These are phyloP conservation scores for Neurospora crassa DNA, from an alignment of 2,329 filamentous ascomycete species.

Conservation along the genomic window DNA sequence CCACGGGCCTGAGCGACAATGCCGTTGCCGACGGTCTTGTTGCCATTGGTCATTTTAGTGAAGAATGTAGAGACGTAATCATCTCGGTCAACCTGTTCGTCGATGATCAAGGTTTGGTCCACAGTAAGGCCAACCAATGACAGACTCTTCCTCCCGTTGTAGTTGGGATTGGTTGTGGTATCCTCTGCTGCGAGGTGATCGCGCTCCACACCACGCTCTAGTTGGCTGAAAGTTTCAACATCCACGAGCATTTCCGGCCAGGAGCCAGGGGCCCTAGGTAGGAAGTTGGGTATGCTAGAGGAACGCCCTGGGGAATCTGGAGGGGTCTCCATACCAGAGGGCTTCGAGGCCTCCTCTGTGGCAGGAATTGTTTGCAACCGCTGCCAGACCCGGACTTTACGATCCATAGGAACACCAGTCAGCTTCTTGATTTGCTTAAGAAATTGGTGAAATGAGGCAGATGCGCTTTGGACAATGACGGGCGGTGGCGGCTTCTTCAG, in stretches of 20 bases:
- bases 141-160: slow-evolving; percentile 64
- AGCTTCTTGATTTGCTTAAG: slow-evolving; percentile 62
- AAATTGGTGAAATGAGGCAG: slow-evolving; percentile 63
- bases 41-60: background rate
- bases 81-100: slow-evolving; percentile 60
- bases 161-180: slow-evolving; percentile 61
- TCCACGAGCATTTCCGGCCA: slow-evolving; percentile 48
- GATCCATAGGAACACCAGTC: slow-evolving; percentile 55
- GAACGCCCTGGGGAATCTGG: slow-evolving; percentile 17
- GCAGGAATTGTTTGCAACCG: slow-evolving; percentile 40
- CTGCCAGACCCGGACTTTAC: slow-evolving; percentile 71
- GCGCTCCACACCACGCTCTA: slow-evolving; percentile 54
- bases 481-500: slow-evolving; percentile 52
- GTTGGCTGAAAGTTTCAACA: slow-evolving; percentile 49
- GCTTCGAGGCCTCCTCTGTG: slow-evolving; percentile 25
- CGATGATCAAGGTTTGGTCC: slow-evolving; percentile 71
- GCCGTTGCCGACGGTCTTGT: slow-evolving; percentile 9
- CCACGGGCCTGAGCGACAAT: slow-evolving; percentile 28
- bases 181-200: slow-evolving; percentile 58
- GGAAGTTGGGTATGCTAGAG: slow-evolving; percentile 7
- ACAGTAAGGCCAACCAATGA: slow-evolving; percentile 58
- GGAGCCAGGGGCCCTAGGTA: slow-evolving; percentile 18
- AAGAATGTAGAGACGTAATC: slow-evolving; percentile 44
- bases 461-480: slow-evolving; percentile 61
- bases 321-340: slow-evolving; percentile 30